Evolutionary conservation across 2,329 filamentous ascomycete genomes (phyloP), one percentile per base, ranked within the genome.

Genomic region (Pseudomassariella vexata): DNA sequence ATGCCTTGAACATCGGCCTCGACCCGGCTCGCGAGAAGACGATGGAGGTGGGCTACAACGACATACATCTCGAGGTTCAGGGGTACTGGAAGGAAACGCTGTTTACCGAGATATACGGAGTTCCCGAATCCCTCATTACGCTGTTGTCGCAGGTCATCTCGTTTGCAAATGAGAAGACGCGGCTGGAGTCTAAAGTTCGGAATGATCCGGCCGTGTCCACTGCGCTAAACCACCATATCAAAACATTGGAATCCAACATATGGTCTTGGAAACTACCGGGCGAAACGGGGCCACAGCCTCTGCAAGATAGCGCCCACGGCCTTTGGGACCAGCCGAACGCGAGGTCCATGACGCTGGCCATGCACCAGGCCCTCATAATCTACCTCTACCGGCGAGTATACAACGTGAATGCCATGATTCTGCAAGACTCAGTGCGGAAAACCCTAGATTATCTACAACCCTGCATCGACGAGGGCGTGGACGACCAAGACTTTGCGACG

Each of bases 351-450:
- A 45, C 59, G 1, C 40, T 53, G 0, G 62, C 62, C 6, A 59
- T 68, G 34, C 59, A 63, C 7, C 53, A 63, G 20, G 62, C 63
- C 1, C 39, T 67, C 9, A 46, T 59, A 5, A 65, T 68, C 3
- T 67, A 63, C 41, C 68, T 68, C 28, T 65, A 68, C 38, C 53
- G 64, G 2, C 48, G 62, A 5, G 57, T 68, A 2, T 55, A 60
- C 38, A 47, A 60, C 19, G 39, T 63, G 19, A 59, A 61, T 19
- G 50, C 60, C 8, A 57, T 58, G 28, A 52, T 65, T 3, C 34
- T 67, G 0, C 63, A 67, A 28, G 46, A 55, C 12, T 40, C 49
- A 3, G 63, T 67, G 0, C 38, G 42, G 2, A 52, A 53, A 10
- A 53, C 63, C 0, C 40, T 59, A 0, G 60, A 65, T 15, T 53